Evolutionary conservation across 2,329 filamentous ascomycete genomes (phyloP), one percentile per base, ranked within the genome.

Genomic region (Sporothrix luriei): DNA sequence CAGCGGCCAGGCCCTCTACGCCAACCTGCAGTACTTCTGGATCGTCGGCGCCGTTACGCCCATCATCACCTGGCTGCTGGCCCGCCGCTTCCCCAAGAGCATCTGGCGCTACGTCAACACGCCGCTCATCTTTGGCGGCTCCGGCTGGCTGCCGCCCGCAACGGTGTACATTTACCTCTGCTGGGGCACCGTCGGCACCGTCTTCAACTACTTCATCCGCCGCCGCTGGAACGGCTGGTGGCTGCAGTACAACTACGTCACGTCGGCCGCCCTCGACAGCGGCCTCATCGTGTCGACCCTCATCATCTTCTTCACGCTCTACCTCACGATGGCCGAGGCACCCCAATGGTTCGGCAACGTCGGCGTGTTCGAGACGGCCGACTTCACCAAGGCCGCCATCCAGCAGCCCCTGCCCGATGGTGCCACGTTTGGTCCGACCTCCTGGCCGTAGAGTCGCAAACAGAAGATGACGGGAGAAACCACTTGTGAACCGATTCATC

Each of bases 241-340:
- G 90, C 81, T 90, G 78, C 87, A 89, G 77, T 93, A 91, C 80
- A 92, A 93, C 80, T 93, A 92, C 77, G 84, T 92, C 75, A 87
- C 89, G 0, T 91, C 89, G 24, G 90, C 90, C 0, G 90, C 88
- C 1, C 80, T 93, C 49, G 90, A 92, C 77, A 86, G 85, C 64
- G 90, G 90, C 5, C 82, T 91, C 5, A 87, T 89, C 14, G 77
- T 92, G 24, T 85, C 84, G 46, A 89, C 89, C 0, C 84, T 93
- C 48, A 77, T 92, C 70, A 89, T 92, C 70, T 91, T 93, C 81
- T 87, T 91, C 74, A 84, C 87, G 0, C 79, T 93, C 38, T 87
- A 88, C 69, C 77, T 92, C 73, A 88, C 88, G 2, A 80, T 82
- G 46, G 82, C 83, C 10, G 75, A 77, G 2, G 80, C 86, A 70